These are phyloP conservation scores for Boletus smithii DNA, from an alignment of 1,284 basidiomycete species.

Conservation along the genomic window DNA sequence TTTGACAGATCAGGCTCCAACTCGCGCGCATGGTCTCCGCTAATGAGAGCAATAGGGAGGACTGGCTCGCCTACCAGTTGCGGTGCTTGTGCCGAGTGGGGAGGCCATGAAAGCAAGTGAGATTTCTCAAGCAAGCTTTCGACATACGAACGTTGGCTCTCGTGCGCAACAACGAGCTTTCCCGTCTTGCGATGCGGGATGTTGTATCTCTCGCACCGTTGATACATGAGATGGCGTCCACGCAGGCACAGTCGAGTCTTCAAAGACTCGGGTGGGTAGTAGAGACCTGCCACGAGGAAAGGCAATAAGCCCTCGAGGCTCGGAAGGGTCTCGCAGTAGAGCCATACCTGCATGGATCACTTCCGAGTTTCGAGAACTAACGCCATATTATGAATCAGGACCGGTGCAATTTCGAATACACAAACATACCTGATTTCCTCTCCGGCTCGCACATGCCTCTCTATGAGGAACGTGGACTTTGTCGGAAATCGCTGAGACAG, in stretches of 20 bases:
- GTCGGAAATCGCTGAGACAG: slow-evolving; percentile 65
- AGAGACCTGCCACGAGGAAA: slow-evolving; percentile 51
- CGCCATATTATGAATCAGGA: background rate
- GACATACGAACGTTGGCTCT: slow-evolving; percentile 68
- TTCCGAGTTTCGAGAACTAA: slow-evolving; percentile 90
- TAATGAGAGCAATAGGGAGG: slow-evolving; percentile 69
- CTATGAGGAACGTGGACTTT: slow-evolving; percentile 82
- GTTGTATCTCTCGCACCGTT: slow-evolving; percentile 62
- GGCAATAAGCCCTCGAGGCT: background rate
- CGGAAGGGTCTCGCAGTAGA: background rate
- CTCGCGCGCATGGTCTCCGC: slow-evolving; percentile 65
- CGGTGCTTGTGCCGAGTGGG: slow-evolving; percentile 31
- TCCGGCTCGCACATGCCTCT: slow-evolving; percentile 71
- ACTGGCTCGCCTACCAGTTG: slow-evolving; percentile 33
- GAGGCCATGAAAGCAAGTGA: slow-evolving; percentile 49
- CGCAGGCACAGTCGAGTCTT: slow-evolving; percentile 88
- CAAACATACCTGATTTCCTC: slow-evolving; percentile 75
- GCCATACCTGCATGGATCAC: slow-evolving; percentile 85
- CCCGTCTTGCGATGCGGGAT: slow-evolving; percentile 77
- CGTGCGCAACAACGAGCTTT: slow-evolving; percentile 82
- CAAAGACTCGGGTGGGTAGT: slow-evolving; percentile 82
- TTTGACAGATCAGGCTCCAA: slow-evolving; percentile 81
- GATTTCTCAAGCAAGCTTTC: slow-evolving; percentile 67
- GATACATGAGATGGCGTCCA: slow-evolving; percentile 84
- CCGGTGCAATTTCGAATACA: background rate